Evolutionary conservation across 345 rosid species (phyloP).

Genomic region (Rhodamnia rubescens): DNA sequence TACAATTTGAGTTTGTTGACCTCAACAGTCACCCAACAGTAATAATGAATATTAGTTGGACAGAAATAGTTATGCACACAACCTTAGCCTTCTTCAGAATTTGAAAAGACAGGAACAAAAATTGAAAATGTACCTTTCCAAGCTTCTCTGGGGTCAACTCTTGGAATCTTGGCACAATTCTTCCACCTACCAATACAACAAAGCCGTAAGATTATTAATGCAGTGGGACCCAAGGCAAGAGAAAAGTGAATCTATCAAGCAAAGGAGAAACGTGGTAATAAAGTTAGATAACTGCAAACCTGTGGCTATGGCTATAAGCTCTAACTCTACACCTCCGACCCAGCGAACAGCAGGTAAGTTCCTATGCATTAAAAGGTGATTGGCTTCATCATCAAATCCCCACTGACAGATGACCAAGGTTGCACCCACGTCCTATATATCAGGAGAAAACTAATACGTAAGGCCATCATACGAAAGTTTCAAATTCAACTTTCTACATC

Average conservation of each 20-base stretch:
- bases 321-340: constrained; percentile 99
- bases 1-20: neutral
- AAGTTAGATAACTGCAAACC: constrained; percentile 23
- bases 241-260: neutral
- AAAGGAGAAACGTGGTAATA: neutral
- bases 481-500: neutral
- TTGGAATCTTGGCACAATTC: constrained; percentile 97
- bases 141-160: constrained; percentile 91
- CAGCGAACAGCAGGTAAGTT: constrained; percentile 97
- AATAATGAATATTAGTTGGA: neutral
- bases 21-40: neutral
- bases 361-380: constrained; percentile 90
- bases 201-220: constrained; percentile 2
- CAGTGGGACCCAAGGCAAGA: neutral
- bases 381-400: constrained; percentile 99
- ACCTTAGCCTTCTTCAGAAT: neutral
- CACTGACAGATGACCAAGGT: constrained; percentile 97
- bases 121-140: constrained; percentile 50
- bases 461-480: neutral
- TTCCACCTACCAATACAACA: constrained; percentile 50
- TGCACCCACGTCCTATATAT: constrained; percentile 87
- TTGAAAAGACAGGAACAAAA: neutral
- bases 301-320: constrained; percentile 96
- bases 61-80: neutral
- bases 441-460: neutral